Evolutionary conservation across 2,329 filamentous ascomycete species (phyloP), one percentile per base, ranked within the genome.

Genomic region (Pseudogymnoascus verrucosus): DNA sequence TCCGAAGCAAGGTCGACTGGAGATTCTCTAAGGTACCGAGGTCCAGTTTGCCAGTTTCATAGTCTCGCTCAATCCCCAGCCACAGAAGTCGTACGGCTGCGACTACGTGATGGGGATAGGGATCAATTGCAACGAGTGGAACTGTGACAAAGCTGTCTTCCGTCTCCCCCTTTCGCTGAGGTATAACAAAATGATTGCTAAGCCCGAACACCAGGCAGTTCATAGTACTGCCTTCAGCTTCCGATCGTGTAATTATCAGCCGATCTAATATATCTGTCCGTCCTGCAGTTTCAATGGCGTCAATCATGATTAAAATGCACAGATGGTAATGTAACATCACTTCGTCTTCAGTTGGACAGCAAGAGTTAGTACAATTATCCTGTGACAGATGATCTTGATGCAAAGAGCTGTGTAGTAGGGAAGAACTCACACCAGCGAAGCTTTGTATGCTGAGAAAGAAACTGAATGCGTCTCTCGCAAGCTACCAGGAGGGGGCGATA

Each of bases 71-170:
- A 40, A 74, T 66, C 0, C 66, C 70, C 42, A 71, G 72, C 47
- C 68, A 66, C 36, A 74, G 63, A 3, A 73, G 65, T 57, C 69
- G 70, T n/a, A 72, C 67, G 5, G 62, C 70, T 3, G 71, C 71
- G 54, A 74, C 69, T 7, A 74, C 64, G 42, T 73, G 69, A 59
- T 73, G 70, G 12, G 71, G 72, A 62, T 73, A 73, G 11, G 71
- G 72, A 39, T 74, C 71, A 39, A 74, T 69, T 11, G 70, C 68
- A 54, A 73, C 63, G 7, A 74, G 65, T 8, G 71, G 71, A n/a
- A 69, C 66, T 1, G 65, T 62, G 21, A 65, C 64, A 60, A 65
- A 47, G 16, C 31, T 40, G 21, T 61, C 47, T 11, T 42, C 26
- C n/a, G 51, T 61, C 31, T 34, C 19, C 19, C 60, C 57, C 51